Evolutionary conservation across 1,284 basidiomycete species (phyloP).

Genomic region (Coriolopsis trogii): DNA sequence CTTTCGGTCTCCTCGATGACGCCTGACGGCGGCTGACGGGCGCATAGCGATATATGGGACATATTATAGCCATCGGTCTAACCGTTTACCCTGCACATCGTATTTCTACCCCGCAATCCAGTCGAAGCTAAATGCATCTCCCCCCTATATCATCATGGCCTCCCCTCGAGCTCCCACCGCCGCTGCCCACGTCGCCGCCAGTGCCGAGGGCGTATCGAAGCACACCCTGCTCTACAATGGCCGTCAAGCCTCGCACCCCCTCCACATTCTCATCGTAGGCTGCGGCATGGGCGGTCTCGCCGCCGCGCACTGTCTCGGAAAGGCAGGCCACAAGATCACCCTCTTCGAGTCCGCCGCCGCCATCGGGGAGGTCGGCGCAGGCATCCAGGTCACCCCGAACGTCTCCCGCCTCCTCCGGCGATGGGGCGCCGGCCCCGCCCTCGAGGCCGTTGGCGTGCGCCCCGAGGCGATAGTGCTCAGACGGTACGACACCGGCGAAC

Average conservation of each 20-base stretch:
- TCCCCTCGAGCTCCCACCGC: background rate
- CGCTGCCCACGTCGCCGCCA: constrained; percentile 14
- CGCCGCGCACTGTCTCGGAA: constrained; percentile 45
- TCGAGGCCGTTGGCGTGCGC: constrained; percentile 40
- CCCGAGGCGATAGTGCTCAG: constrained; percentile 46
- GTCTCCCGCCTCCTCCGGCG: constrained; percentile 41
- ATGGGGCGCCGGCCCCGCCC: constrained; percentile 45
- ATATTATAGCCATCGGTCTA: constrained; percentile 8
- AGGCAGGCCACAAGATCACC: constrained; percentile 49
- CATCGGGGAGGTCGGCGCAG: constrained; percentile 52
- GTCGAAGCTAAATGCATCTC: background rate
- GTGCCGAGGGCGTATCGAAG: constrained; percentile 22
- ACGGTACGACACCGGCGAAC: constrained; percentile 43
- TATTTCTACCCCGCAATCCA: constrained; percentile 17
- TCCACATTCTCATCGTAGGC: constrained; percentile 49
- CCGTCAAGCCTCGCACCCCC: constrained; percentile 36
- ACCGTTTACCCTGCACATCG: constrained; percentile 11
- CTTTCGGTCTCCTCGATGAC: constrained; percentile 11
- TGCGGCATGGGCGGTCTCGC: constrained; percentile 52
- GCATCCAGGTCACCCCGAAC: constrained; percentile 55
- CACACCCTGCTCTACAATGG: constrained; percentile 29
- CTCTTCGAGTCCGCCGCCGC: constrained; percentile 45
- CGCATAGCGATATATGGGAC: constrained; percentile 6
- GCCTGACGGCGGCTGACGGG: too few relatives aligned
- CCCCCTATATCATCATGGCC: constrained; percentile 9